Evolutionary conservation across 768 basidiomycete species (phyloP).

Genomic region (Exidia glandulosa): DNA sequence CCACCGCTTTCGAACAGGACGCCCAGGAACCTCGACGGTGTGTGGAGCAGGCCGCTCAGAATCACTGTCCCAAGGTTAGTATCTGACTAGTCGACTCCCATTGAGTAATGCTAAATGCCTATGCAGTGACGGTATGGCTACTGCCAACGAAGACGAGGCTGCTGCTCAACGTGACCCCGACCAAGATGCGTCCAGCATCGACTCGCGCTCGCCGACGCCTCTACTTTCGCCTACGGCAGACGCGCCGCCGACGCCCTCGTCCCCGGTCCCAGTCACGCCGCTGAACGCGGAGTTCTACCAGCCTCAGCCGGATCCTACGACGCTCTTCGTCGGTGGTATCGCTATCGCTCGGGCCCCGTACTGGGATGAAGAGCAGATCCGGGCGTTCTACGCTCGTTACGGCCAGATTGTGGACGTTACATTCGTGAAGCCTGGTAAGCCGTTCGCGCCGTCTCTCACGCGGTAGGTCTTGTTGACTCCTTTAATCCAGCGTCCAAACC

Average conservation of each 20-base stretch:
- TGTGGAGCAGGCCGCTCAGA: background rate
- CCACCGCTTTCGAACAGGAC: background rate
- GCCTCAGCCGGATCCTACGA: slow-evolving; percentile 48
- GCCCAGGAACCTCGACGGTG: background rate
- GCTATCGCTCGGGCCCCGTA: slow-evolving; percentile 49
- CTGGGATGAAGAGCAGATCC: slow-evolving; percentile 61
- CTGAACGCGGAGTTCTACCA: slow-evolving; percentile 7
- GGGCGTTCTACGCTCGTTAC: slow-evolving; percentile 48
- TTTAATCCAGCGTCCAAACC: slow-evolving; percentile 40
- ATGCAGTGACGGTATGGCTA: background rate
- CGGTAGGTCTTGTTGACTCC: background rate
- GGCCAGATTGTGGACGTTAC: slow-evolving; percentile 55
- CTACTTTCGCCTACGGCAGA: background rate
- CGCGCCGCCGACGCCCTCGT: background rate
- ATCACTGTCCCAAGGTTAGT: background rate
- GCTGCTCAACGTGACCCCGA: background rate
- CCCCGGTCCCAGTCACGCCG: background rate
- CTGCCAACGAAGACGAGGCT: background rate
- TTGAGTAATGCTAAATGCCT: background rate
- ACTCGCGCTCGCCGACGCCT: background rate
- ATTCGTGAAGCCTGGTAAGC: slow-evolving; percentile 54
- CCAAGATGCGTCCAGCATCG: background rate
- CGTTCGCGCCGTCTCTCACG: slow-evolving; percentile 2
- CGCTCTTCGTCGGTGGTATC: slow-evolving; percentile 69
- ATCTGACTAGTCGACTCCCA: background rate